A percentile compares a stretch with the other conserved stretches of the same genome.
Conservation (phyloP, 495 filamentous ascomycete genomes). For the Immersiella caudata region DNA sequence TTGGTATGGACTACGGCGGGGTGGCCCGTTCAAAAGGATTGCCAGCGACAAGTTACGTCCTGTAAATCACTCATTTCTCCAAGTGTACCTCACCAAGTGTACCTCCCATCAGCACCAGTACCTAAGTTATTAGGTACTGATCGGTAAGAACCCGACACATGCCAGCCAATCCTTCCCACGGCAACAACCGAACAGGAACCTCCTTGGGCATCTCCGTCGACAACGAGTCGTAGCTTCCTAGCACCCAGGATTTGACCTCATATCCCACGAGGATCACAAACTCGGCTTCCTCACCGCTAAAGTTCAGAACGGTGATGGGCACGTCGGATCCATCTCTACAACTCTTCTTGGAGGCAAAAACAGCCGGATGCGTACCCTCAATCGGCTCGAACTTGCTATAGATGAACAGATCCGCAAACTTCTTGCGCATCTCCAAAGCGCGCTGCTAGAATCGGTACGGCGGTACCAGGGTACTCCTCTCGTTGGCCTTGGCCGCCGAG, state of each 20-base stretch:
- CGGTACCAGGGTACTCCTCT: conserved; percentile 28
- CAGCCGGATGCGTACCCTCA: neutral
- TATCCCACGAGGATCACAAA: neutral
- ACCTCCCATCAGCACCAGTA: no score
- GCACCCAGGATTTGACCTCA: neutral
- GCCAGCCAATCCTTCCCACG: conserved; percentile 6
- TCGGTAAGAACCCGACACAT: no score
- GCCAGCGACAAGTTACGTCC: no score
- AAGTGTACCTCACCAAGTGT: no score
- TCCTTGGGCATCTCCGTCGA: conserved; percentile 6
- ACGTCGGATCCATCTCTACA: neutral
- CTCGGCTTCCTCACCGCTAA: neutral
- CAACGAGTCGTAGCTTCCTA: conserved; percentile 9
- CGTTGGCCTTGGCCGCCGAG: conserved; percentile 5
- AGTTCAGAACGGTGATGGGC: neutral
- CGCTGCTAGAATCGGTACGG: conserved; percentile 52
- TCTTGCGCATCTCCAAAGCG: conserved; percentile 46
- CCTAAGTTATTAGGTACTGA: no score
- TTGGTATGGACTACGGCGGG: no score
- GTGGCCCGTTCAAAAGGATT: no score
- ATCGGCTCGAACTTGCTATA: conserved; percentile 58
- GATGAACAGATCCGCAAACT: conserved; percentile 59
- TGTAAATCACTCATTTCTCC: no score
- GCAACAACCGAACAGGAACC: neutral
- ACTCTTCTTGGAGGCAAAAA: neutral